Percentiles rank a stretch among this genome's conserved stretches.
Evolutionary conservation across 2,329 filamentous ascomycete genomes (phyloP).

Genomic region (Fonsecaea erecta): DNA sequence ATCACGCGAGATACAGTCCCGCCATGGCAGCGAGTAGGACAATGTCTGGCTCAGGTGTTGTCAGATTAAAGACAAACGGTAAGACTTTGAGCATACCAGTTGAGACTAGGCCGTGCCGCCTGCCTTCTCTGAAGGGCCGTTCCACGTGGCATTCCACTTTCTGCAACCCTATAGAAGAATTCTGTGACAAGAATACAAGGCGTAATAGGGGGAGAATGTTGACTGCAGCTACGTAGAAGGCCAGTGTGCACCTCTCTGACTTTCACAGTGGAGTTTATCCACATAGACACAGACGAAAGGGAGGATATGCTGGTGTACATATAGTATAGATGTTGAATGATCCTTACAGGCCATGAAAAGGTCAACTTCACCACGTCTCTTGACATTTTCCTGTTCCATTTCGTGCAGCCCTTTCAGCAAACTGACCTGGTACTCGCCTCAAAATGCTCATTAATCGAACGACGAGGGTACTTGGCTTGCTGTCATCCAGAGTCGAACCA

Average conservation of each 20-base stretch:
- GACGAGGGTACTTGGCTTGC: background rate
- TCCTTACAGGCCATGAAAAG: background rate
- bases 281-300: background rate
- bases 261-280: slow-evolving; percentile 1
- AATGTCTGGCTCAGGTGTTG: background rate
- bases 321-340: background rate
- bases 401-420: background rate
- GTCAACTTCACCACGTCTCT: background rate
- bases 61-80: background rate
- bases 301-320: background rate
- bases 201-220: background rate
- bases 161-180: background rate
- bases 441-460: background rate
- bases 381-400: background rate
- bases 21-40: background rate
- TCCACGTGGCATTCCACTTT: background rate
- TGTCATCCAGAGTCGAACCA: background rate
- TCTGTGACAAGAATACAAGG: background rate
- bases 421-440: background rate
- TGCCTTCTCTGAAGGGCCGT: background rate
- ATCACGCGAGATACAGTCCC: background rate
- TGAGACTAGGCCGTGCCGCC: background rate
- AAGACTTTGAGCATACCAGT: too few species aligned
- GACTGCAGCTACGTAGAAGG: background rate
- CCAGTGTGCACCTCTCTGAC: background rate